Percentiles rank a stretch among this genome's conserved stretches.
Evolutionary conservation across 441 rosid genomes (phyloP).

Genomic region (Flueggea neowawraea): DNA sequence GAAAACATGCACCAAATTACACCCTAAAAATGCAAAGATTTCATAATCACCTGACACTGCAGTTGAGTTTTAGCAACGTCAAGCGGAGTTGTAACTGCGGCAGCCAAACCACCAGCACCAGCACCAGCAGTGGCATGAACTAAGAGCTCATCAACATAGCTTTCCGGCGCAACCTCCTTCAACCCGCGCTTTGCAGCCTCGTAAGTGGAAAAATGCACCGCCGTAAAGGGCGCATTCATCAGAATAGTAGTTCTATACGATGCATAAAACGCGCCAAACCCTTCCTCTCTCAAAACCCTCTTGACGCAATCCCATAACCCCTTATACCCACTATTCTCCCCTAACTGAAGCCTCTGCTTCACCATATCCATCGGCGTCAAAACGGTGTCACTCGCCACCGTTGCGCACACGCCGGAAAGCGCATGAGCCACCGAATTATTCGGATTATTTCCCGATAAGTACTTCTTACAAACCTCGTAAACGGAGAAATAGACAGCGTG

Average conservation of each 20-base stretch:
- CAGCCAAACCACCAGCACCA: constrained; percentile 77
- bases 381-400: constrained; percentile 81
- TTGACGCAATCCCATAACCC: constrained; percentile 72
- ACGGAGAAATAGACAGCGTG: constrained; percentile 89
- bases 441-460: constrained; percentile 56
- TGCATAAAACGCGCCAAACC: constrained; percentile 74
- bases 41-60: constrained; percentile 79
- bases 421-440: constrained; percentile 74
- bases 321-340: constrained; percentile 41
- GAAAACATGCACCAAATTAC: too few relatives aligned
- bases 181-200: constrained; percentile 75
- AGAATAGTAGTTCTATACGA: constrained; percentile 86
- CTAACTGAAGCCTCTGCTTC: constrained; percentile 85
- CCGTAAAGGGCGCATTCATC: constrained; percentile 93
- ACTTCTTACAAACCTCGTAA: constrained; percentile 66
- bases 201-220: constrained; percentile 78
- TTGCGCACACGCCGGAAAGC: constrained; percentile 68
- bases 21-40: too few relatives aligned
- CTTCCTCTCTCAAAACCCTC: constrained; percentile 73
- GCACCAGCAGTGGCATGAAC: constrained; percentile 96
- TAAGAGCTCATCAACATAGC: constrained; percentile 59
- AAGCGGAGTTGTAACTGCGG: constrained; percentile 77
- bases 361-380: constrained; percentile 97
- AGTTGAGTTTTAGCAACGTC: constrained; percentile 92
- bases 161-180: constrained; percentile 65